These are phyloP conservation scores for Colletotrichum plurivorum DNA, from an alignment of 2,329 filamentous ascomycete genomes.

Conservation along the genomic window DNA sequence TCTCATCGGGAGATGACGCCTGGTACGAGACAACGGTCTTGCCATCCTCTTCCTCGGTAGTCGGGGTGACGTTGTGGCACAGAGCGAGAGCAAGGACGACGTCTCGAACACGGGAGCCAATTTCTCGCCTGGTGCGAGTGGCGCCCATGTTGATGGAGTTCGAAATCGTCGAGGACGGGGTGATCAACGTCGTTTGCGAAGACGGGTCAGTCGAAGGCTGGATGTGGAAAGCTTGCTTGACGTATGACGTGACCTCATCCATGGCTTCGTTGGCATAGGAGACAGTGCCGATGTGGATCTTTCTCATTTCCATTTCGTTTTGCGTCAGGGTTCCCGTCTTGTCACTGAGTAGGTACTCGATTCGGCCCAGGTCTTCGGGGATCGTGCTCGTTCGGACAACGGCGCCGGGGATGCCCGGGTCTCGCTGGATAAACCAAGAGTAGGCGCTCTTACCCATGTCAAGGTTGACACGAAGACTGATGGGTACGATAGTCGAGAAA, in stretches of 20 bases:
- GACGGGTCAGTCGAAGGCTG: conserved; percentile 60
- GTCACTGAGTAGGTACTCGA: conserved; percentile 96
- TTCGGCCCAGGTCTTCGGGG: conserved; percentile 93
- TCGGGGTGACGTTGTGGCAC: conserved; percentile 98
- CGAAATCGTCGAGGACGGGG: conserved; percentile 80
- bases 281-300: conserved; percentile 97
- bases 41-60: conserved; percentile 86
- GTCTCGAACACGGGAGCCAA: conserved; percentile 92
- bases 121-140: conserved; percentile 91
- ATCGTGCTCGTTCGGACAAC: conserved; percentile 98
- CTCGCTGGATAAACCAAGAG: conserved; percentile 93
- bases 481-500: conserved; percentile 99
- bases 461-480: conserved; percentile 94
- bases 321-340: conserved; percentile 99
- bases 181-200: conserved; percentile 72
- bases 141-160: conserved; percentile 73
- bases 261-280: conserved; percentile 99
- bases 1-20: conserved; percentile 97
- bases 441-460: conserved; percentile 98
- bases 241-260: conserved; percentile 93
- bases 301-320: conserved; percentile 99
- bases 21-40: conserved; percentile 87
- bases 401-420: conserved; percentile 89
- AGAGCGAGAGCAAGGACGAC: conserved; percentile 92
- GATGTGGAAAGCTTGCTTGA: conserved; percentile 84